phyloP scores from a whole-genome alignment of 805 yeast species.

The Saturnispora quitensis region DNA sequence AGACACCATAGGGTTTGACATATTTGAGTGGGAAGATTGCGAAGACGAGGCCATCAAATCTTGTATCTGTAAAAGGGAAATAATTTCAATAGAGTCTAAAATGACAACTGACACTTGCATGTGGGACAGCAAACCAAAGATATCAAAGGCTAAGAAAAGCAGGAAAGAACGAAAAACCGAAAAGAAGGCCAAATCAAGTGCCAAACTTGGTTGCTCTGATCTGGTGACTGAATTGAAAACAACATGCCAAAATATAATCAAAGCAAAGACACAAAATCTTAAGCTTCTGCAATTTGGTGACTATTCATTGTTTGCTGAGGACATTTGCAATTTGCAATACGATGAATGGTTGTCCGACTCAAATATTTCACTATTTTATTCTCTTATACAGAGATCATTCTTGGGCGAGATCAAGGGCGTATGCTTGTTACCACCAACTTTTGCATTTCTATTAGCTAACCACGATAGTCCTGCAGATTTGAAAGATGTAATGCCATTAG shows the following conservation, averaged over 20 bases:
- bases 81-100: conserved; percentile 3
- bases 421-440: conserved; percentile 46
- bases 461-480: conserved; percentile 35
- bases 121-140: conserved; percentile 5
- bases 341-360: conserved; percentile 73
- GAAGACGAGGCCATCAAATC: neutral
- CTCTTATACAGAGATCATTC: conserved; percentile 24
- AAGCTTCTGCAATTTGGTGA: conserved; percentile 44
- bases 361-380: conserved; percentile 54
- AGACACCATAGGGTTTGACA: conserved; percentile 12
- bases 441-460: conserved; percentile 52
- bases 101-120: conserved; percentile 4
- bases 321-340: conserved; percentile 46
- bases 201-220: neutral
- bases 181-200: neutral
- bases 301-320: conserved; percentile 49
- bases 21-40: neutral
- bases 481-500: conserved; percentile 36
- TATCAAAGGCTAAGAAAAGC: conserved; percentile 1
- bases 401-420: conserved; percentile 33
- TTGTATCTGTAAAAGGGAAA: neutral
- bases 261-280: conserved; percentile 11
- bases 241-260: neutral
- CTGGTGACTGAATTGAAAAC: neutral
- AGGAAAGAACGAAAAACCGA: neutral